Evolutionary conservation across 768 basidiomycete genomes (phyloP).

Genomic region (Collybiopsis luxurians): DNA sequence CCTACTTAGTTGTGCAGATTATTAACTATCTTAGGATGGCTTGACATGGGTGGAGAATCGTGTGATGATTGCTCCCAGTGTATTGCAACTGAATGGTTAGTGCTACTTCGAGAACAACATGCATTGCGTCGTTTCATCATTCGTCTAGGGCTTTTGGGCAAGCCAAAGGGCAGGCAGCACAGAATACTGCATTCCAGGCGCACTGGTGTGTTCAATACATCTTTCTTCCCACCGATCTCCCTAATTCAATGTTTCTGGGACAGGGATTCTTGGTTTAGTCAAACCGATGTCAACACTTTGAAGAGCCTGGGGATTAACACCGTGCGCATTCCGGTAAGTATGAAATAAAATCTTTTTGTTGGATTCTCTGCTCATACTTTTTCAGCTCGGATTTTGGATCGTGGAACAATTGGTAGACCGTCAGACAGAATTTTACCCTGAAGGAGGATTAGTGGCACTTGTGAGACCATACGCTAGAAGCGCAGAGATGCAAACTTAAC

Average conservation of each 20-base stretch:
- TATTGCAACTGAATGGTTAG: conserved; percentile 66
- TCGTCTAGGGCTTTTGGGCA: conserved; percentile 53
- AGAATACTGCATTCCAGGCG: conserved; percentile 36
- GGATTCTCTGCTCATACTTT: no score
- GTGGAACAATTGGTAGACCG: conserved; percentile 70
- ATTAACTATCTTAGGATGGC: conserved; percentile 50
- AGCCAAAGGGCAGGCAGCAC: conserved; percentile 26
- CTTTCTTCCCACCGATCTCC: no score
- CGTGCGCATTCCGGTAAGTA: conserved; percentile 68
- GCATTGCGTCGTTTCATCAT: not conserved
- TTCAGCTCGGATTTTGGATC: conserved; percentile 83
- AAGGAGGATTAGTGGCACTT: conserved; percentile 65
- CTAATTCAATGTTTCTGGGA: not conserved
- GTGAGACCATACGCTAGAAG: conserved; percentile 31
- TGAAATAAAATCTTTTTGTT: no score
- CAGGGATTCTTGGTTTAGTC: conserved; percentile 62
- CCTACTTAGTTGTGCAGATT: not conserved
- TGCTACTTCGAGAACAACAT: conserved; percentile 11
- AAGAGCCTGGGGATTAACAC: conserved; percentile 62
- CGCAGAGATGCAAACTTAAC: not conserved
- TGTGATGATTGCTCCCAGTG: conserved; percentile 62
- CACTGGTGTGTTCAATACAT: conserved; percentile 51
- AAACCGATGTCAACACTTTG: conserved; percentile 57
- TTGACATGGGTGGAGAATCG: conserved; percentile 65
- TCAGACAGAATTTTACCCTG: conserved; percentile 57